phyloP scores from a whole-genome alignment of 202 grass and related monocot genomes.

The Carex sylvatica region DNA sequence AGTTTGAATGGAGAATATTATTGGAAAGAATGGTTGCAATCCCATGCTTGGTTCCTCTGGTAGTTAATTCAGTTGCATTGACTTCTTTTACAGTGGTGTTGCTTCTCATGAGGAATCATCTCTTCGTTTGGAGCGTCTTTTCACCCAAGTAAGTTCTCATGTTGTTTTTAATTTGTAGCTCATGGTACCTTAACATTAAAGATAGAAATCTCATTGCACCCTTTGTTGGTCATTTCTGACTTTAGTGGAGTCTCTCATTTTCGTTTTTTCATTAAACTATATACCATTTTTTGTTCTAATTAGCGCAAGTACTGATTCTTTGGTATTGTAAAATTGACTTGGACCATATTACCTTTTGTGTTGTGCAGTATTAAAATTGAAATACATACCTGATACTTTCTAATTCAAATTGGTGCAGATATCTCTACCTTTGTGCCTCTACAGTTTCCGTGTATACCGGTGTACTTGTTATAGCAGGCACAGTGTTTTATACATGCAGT shows the following conservation, averaged over 20 bases:
- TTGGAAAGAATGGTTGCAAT: constrained; percentile 46
- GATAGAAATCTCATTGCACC: neutral
- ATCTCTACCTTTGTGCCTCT: constrained; percentile 86
- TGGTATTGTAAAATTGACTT: neutral
- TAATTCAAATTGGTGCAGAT: constrained; percentile 43
- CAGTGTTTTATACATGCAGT: constrained; percentile 36
- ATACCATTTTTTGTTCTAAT: no score
- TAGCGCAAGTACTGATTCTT: neutral
- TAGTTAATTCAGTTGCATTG: constrained; percentile 69
- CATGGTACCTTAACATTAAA: neutral
- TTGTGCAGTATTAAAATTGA: neutral
- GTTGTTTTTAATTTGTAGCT: constrained; percentile 6
- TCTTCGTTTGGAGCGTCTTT: constrained; percentile 98
- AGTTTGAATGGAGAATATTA: constrained; percentile 37
- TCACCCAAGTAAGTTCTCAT: constrained; percentile 81
- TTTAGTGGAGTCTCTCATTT: neutral
- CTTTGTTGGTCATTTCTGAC: neutral
- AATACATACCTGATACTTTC: constrained; percentile 6
- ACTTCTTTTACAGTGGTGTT: constrained; percentile 78
- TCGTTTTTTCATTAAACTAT: neutral
- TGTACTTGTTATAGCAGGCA: constrained; percentile 47
- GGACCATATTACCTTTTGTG: neutral
- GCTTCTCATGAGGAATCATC: constrained; percentile 87
- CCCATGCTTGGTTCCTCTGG: constrained; percentile 68
- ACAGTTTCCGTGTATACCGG: constrained; percentile 66